These are phyloP conservation scores for Lipomyces spencermartinsiae DNA, from an alignment of 805 yeast species.

Conservation along the genomic window DNA sequence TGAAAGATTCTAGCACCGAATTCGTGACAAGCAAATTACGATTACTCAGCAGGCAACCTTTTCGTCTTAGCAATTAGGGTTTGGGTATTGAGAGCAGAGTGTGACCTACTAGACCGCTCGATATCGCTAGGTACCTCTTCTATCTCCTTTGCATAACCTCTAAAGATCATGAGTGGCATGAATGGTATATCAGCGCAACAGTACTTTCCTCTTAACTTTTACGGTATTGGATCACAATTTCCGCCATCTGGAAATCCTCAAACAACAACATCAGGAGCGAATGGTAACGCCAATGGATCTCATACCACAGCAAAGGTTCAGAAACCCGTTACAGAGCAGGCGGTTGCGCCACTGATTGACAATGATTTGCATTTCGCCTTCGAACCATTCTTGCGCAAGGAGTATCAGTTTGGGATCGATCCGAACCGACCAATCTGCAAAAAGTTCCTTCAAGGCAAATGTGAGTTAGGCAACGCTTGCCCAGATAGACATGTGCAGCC, in stretches of 20 bases:
- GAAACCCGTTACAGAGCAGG: slow-evolving; percentile 3
- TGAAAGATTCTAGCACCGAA: no score
- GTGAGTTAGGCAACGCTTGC: slow-evolving; percentile 87
- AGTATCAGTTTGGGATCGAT: slow-evolving; percentile 80
- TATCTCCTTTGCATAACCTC: neutral
- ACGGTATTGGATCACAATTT: neutral
- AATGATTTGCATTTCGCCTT: slow-evolving; percentile 59
- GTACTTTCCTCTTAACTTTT: neutral
- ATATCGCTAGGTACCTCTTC: neutral
- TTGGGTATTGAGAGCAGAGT: no score
- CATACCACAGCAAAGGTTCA: neutral
- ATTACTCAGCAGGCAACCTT: no score
- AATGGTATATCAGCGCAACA: neutral
- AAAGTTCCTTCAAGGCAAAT: slow-evolving; percentile 68
- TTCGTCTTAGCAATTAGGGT: no score
- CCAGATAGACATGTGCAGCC: slow-evolving; percentile 83
- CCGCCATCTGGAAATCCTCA: neutral
- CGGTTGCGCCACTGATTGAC: slow-evolving; percentile 9
- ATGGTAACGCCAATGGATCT: neutral
- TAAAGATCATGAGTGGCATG: neutral
- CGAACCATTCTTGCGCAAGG: slow-evolving; percentile 81
- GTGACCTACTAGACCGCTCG: neutral
- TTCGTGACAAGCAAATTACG: no score
- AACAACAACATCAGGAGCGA: neutral
- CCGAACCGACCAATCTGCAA: slow-evolving; percentile 91